Base-by-base conservation (phyloP, 129 eudicot species). In the Apium graveolens region DNA sequence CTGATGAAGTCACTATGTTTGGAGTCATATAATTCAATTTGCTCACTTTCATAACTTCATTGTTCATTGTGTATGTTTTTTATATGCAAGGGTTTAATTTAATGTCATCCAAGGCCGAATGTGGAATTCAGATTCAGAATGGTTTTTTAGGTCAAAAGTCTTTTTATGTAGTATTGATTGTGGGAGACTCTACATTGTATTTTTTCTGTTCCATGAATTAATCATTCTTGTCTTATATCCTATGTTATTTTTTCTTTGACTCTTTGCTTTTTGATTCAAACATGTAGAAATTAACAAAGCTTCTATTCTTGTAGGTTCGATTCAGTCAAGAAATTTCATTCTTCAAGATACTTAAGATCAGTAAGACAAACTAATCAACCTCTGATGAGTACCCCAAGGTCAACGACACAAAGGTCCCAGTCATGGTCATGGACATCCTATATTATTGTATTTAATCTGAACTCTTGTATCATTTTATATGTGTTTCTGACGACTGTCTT, bases 371-470 rank as follows among this genome's bases (percentile, higher is more conserved):
- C 65, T 20, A 82, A 79, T 72, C 46, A 75, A 82, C 84, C 76
- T 43, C 70, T 74, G 37, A 55, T 85, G 71, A 39, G 80, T 45
- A 53, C 82, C 63, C 55, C 48, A 0, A 44, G 48, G 48, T 44
- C 48, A 12, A 44, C 55, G 37, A 49, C 79, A 65, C 81, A 65
- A 29, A 46, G 84, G 46, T 73, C 90, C 34, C 82, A 77, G 70
- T 76, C 81, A 4, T 72, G 88, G 89, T 78, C 81, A 6, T 75
- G 88, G 91, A 70, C 73, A 76, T 43, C 83, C 63, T 85, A 69
- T 80, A 29, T 86, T 10, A 66, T 93, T 79, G 98, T 93, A 92
- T 73, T 86, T 73, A 83, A 57, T 73, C 82, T 68, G 49, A 70
- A 63, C 76, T 84, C 78, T 74, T 44, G 53, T 73, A 39, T 71